A percentile compares a stretch with the other conserved stretches of the same genome.
phyloP scores from a whole-genome alignment of 1,139 yeast genomes.

The Debaryomyces coudertii region DNA sequence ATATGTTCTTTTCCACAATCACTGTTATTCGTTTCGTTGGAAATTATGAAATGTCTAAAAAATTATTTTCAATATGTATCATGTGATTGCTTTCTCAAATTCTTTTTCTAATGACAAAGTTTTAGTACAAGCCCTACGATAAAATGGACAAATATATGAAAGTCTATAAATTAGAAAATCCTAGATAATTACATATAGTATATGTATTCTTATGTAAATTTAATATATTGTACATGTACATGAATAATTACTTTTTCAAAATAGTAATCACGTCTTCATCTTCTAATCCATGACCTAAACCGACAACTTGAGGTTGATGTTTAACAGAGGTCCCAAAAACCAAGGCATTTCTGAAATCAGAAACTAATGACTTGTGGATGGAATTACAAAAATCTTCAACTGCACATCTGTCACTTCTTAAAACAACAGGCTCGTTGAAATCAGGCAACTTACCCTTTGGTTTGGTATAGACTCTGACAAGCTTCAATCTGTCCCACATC shows the following conservation, averaged over 20 bases:
- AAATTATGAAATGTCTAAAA: background rate
- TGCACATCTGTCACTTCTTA: slow-evolving; percentile 77
- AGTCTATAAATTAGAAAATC: background rate
- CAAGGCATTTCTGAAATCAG: slow-evolving; percentile 88
- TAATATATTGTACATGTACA: slow-evolving; percentile 8
- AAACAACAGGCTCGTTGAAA: slow-evolving; percentile 90
- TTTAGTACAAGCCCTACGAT: slow-evolving; percentile 1
- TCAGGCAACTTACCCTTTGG: slow-evolving; percentile 96
- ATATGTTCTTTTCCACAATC: background rate
- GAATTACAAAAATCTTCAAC: slow-evolving; percentile 97
- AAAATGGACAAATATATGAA: background rate
- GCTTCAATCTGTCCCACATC: slow-evolving; percentile 90
- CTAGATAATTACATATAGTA: background rate
- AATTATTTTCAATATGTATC: slow-evolving; percentile 5
- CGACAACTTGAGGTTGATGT: slow-evolving; percentile 98
- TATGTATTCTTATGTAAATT: background rate
- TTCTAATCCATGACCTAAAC: slow-evolving; percentile 75
- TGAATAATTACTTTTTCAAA: slow-evolving; percentile 59
- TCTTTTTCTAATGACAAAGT: background rate
- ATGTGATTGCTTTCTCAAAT: background rate
- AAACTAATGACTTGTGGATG: slow-evolving; percentile 91
- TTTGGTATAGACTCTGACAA: slow-evolving; percentile 94
- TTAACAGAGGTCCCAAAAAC: slow-evolving; percentile 92
- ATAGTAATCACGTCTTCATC: slow-evolving; percentile 98
- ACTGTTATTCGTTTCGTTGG: slow-evolving; percentile 3